These are phyloP conservation scores for Colletotrichum lupini DNA, from an alignment of 2,329 filamentous ascomycete species.

Conservation along the genomic window DNA sequence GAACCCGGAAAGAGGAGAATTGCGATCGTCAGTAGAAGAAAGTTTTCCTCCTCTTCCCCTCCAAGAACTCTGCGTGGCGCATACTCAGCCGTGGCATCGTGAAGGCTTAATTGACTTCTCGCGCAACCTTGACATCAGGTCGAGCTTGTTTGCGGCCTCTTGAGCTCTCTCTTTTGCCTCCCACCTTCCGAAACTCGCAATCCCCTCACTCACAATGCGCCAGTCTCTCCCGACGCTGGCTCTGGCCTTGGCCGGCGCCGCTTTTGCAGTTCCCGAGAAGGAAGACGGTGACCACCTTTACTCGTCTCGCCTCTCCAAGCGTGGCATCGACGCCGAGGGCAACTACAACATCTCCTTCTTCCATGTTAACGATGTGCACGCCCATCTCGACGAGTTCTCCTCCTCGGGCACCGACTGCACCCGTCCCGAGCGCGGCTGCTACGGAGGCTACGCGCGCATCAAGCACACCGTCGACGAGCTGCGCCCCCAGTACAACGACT, in stretches of 20 bases:
- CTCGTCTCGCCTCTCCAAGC: constrained; percentile 60
- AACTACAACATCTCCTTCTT: constrained; percentile 73
- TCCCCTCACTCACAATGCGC: constrained; percentile 16
- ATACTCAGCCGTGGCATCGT: constrained; percentile 9
- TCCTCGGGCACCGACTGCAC: constrained; percentile 72
- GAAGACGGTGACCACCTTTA: constrained; percentile 58
- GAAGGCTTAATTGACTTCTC: constrained; percentile 22
- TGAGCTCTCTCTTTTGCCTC: not conserved
- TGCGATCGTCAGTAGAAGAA: not conserved
- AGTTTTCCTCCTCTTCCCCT: not conserved
- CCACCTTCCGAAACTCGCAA: not conserved
- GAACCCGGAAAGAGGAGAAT: not conserved
- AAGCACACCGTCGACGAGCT: constrained; percentile 69
- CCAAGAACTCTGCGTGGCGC: not conserved
- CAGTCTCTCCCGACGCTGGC: constrained; percentile 26
- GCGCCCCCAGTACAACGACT: constrained; percentile 67
- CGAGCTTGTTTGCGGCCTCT: not conserved
- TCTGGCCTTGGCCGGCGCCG: constrained; percentile 41
- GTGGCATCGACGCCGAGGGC: constrained; percentile 58
- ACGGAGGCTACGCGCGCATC: constrained; percentile 73
- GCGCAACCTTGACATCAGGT: not conserved
- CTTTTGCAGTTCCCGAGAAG: constrained; percentile 42
- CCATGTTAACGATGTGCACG: constrained; percentile 77
- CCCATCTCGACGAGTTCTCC: constrained; percentile 73
- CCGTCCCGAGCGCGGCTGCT: constrained; percentile 66